A percentile compares a stretch with the other conserved stretches of the same genome.
These are phyloP conservation scores for Antrodiella citrinella DNA, from an alignment of 768 basidiomycete species.

Conservation along the genomic window DNA sequence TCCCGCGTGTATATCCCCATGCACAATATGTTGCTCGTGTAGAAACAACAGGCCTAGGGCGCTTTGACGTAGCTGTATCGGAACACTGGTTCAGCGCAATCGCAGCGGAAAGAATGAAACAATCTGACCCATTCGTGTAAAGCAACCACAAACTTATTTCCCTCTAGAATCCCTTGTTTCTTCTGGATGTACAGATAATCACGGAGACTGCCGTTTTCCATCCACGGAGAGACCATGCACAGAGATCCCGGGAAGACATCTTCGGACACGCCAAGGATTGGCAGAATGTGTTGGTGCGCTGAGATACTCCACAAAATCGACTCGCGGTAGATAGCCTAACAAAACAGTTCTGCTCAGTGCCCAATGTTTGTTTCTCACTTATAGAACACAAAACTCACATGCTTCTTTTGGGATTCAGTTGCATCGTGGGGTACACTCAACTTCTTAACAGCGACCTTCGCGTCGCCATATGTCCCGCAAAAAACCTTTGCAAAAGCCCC, in stretches of 20 bases:
- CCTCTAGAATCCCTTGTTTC: neutral
- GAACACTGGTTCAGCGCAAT: neutral
- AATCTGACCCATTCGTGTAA: neutral
- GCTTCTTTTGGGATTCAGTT: neutral
- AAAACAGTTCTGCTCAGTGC: too few relatives aligned
- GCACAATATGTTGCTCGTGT: constrained; percentile 2
- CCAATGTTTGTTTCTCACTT: neutral
- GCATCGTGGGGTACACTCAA: neutral
- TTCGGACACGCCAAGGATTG: neutral
- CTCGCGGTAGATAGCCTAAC: neutral
- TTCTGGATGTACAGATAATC: neutral
- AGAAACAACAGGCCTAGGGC: constrained; percentile 5
- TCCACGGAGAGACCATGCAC: constrained; percentile 5
- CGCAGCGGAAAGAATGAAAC: constrained; percentile 1
- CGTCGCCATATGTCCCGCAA: neutral
- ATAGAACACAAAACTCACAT: neutral
- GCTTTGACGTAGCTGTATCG: constrained; percentile 3
- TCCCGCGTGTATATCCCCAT: constrained; percentile 6
- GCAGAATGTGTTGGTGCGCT: neutral
- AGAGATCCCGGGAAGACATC: neutral
- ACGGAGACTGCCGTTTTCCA: neutral
- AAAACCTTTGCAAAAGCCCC: neutral
- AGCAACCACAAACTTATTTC: neutral
- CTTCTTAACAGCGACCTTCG: neutral
- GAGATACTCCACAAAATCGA: neutral